Evolutionary conservation across 805 yeast species (phyloP), one percentile per base, ranked within the genome.

Genomic region (Kodamaea neixiangensis): DNA sequence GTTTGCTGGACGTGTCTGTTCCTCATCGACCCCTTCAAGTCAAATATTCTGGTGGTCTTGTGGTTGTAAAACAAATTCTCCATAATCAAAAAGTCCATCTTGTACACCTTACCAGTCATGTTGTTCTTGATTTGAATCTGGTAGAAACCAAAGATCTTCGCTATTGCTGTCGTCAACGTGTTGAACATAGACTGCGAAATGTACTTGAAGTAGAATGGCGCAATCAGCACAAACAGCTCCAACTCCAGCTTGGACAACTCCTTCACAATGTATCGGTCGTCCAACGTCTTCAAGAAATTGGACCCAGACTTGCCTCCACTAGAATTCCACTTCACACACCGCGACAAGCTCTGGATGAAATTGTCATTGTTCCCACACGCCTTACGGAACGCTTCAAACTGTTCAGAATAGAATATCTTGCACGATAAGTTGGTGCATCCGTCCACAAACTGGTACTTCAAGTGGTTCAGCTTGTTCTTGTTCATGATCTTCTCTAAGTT

Each of bases 241-340:
- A 93, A 75, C 66, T 94, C 99, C 1, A 87, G 78, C 58, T 87
- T 89, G 4, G 96, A 85, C 40, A 94, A 73, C 62, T 94, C 97
- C 68, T 94, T 94, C 41, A 94, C 82, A 47, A 94, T 88, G 56
- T 91, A 85, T 52, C 98, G 72, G 62, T 91, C 89, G 69, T 94
- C 99, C 42, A 89, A 70, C 0, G 99, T 94, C 63, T 94, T 94
- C 67, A 94, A 73, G 65, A 94, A 94, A 2, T 90, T 89, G 2
- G 97, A 90, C 0, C 98, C 97, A 65, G 97, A 89, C 64, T 94
- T 94, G 34, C 99, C 99, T 37, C 99, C 99, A 21, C 85, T 81
- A 0, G 96, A 87, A 61, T 93, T 92, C 98, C 98, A 96, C 62
- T 91, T 89, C 11, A 91, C 83, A 70, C 99, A 94, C 54, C 99